phyloP scores from a whole-genome alignment of 1,139 yeast genomes.

The Trichomonascaceae sp. region DNA sequence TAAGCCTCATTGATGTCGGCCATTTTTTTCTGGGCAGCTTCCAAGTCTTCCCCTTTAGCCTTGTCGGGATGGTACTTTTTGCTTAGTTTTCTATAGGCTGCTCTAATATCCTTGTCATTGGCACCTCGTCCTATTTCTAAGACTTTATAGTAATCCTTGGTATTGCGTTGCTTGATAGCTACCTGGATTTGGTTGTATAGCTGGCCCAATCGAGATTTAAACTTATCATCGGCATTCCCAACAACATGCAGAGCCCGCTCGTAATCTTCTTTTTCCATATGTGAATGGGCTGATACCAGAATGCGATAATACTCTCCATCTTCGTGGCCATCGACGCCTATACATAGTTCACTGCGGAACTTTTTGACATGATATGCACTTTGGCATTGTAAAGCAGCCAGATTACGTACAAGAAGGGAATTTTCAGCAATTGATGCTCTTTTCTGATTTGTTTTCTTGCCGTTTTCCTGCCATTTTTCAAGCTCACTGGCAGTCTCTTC shows the following conservation, averaged over 20 bases:
- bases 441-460: not conserved
- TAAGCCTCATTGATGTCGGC: constrained; percentile 91
- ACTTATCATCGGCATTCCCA: constrained; percentile 28
- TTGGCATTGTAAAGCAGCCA: constrained; percentile 7
- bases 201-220: constrained; percentile 40
- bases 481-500: constrained; percentile 19
- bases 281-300: constrained; percentile 41
- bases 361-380: constrained; percentile 5
- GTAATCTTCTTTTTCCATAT: constrained; percentile 17
- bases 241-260: constrained; percentile 4
- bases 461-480: constrained; percentile 16
- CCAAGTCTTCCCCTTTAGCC: constrained; percentile 61
- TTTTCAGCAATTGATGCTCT: constrained; percentile 2
- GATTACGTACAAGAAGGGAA: not conserved
- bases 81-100: constrained; percentile 73
- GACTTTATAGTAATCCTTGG: constrained; percentile 75
- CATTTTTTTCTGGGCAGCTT: constrained; percentile 75
- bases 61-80: constrained; percentile 90
- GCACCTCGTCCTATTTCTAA: constrained; percentile 66
- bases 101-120: constrained; percentile 64
- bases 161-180: constrained; percentile 46
- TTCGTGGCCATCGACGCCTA: constrained; percentile 1
- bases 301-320: constrained; percentile 14
- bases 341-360: constrained; percentile 2
- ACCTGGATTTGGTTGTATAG: constrained; percentile 51